These are phyloP conservation scores for Pichia terricola DNA, from an alignment of 1,139 yeast species.

Conservation along the genomic window DNA sequence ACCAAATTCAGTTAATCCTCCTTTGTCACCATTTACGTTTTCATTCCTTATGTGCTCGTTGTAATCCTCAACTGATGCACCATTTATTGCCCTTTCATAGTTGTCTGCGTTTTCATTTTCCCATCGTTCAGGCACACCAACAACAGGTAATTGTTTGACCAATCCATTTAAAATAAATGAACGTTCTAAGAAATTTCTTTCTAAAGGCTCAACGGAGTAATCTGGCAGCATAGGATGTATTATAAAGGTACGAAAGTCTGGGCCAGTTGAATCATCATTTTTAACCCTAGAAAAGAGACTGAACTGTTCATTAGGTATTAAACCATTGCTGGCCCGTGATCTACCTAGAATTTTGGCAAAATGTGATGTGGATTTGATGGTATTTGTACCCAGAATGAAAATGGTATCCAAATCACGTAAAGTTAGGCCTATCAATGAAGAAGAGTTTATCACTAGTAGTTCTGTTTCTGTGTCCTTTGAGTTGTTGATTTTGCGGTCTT, in stretches of 20 bases:
- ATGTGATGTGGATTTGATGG: constrained; percentile 16
- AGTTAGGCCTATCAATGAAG: constrained; percentile 20
- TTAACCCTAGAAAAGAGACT: constrained; percentile 9
- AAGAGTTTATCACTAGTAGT: constrained; percentile 17
- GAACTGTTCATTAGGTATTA: constrained; percentile 13
- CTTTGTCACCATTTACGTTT: no score
- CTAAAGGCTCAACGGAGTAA: constrained; percentile 13
- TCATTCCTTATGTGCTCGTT: no score
- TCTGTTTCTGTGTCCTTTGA: constrained; percentile 10
- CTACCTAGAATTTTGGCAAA: constrained; percentile 21
- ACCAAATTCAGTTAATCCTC: no score
- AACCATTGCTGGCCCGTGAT: constrained; percentile 16
- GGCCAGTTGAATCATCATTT: constrained; percentile 2
- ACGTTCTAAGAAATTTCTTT: constrained; percentile 24
- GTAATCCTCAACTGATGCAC: no score
- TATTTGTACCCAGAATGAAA: constrained; percentile 23
- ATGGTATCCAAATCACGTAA: constrained; percentile 20
- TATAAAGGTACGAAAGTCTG: constrained; percentile 13
- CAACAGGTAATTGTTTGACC: constrained; percentile 13
- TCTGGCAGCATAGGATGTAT: constrained; percentile 18
- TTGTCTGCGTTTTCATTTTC: constrained; percentile 12
- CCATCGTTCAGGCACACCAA: constrained; percentile 16
- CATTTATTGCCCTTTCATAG: constrained; percentile 1
- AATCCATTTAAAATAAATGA: constrained; percentile 21
- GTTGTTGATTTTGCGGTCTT: background rate